Percentiles rank a stretch among this genome's conserved stretches.
These are phyloP conservation scores for Aspergillus unguis DNA, from an alignment of 2,329 filamentous ascomycete genomes.

Conservation along the genomic window DNA sequence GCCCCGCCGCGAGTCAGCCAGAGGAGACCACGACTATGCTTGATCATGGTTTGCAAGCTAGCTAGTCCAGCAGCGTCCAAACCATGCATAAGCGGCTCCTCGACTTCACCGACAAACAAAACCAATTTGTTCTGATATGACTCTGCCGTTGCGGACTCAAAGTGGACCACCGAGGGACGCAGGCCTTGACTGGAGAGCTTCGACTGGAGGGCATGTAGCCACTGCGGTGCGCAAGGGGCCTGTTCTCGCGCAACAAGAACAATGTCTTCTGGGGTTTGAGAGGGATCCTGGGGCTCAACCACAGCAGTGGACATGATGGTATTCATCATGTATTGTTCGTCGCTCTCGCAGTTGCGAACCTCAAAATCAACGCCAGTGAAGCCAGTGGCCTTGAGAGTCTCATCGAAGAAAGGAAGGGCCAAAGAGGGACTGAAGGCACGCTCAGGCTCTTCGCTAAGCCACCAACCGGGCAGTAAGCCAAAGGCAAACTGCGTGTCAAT, in stretches of 20 bases:
- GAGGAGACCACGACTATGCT: not conserved
- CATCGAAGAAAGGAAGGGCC: not conserved
- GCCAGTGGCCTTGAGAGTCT: not conserved
- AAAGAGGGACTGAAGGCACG: not conserved
- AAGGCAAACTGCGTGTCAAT: not conserved
- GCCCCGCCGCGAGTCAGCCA: slow-evolving; percentile 8
- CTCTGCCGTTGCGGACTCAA: not conserved
- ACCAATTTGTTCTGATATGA: not conserved
- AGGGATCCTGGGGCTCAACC: not conserved
- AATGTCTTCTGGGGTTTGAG: not conserved
- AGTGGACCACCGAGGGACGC: not conserved
- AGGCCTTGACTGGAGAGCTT: not conserved
- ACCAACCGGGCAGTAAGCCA: not conserved
- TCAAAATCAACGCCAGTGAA: slow-evolving; percentile 1
- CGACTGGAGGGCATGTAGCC: not conserved
- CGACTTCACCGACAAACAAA: not conserved
- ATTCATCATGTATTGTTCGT: not conserved
- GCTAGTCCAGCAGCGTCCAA: not conserved
- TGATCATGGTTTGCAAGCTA: not conserved
- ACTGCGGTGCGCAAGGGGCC: not conserved
- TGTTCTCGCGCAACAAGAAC: not conserved
- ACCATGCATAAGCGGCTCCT: not conserved
- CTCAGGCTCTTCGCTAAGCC: not conserved
- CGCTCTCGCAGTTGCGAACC: not conserved
- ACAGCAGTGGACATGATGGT: not conserved